A percentile compares a stretch with the other conserved stretches of the same genome.
phyloP scores from a whole-genome alignment of 2,329 filamentous ascomycete species.

The Rutstroemia sp. region DNA sequence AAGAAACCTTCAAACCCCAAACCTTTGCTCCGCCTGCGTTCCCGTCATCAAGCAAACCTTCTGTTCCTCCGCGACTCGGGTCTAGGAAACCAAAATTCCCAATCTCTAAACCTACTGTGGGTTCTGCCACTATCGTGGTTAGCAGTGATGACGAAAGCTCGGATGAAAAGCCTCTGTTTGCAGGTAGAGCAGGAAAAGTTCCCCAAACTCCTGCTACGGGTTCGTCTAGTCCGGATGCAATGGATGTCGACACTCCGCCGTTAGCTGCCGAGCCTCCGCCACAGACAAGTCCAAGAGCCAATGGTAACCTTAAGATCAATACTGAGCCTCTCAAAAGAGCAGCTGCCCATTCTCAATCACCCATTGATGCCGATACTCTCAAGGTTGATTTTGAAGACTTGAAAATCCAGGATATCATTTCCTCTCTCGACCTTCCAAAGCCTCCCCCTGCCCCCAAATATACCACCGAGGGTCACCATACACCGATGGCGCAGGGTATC shows the following conservation, averaged over 20 bases:
- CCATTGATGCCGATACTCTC: constrained; percentile 17
- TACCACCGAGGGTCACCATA: constrained; percentile 23
- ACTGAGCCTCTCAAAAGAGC: constrained; percentile 46
- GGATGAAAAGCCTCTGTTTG: constrained; percentile 25
- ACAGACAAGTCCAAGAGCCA: constrained; percentile 25
- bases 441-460: constrained; percentile 37
- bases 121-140: constrained; percentile 24
- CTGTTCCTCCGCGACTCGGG: constrained; percentile 10
- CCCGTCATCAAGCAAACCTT: constrained; percentile 6
- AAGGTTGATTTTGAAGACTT: constrained; percentile 39
- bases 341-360: constrained; percentile 19
- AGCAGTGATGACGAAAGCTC: constrained; percentile 22
- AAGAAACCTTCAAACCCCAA: constrained; percentile 25
- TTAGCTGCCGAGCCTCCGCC: background rate
- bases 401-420: constrained; percentile 40
- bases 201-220: background rate
- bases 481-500: constrained; percentile 33
- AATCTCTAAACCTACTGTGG: constrained; percentile 21
- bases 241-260: constrained; percentile 56
- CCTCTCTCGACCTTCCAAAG: constrained; percentile 41
- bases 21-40: constrained; percentile 26
- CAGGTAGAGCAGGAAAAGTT: constrained; percentile 23
- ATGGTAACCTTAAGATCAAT: constrained; percentile 43
- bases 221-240: constrained; percentile 45
- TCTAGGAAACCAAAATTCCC: constrained; percentile 17